Conservation (phyloP, 2,329 filamentous ascomycete genomes). For the Clonostachys rosea region DNA sequence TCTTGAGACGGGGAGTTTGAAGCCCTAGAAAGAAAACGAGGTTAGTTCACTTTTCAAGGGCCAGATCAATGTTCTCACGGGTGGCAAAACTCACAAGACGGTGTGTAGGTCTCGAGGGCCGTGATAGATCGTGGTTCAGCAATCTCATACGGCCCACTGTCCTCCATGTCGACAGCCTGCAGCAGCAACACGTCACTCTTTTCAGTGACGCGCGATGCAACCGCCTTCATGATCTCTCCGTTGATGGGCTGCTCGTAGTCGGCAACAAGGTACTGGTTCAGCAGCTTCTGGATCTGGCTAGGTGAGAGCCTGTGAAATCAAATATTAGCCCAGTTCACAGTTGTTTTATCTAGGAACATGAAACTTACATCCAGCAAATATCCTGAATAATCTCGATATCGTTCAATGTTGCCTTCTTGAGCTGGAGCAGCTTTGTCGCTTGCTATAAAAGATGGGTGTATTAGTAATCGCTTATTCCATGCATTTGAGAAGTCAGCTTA, state of each 20-base stretch:
- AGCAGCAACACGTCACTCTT: constrained; percentile 95
- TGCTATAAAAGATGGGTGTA: constrained; percentile 50
- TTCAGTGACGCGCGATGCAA: constrained; percentile 92
- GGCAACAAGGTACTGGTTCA: constrained; percentile 97
- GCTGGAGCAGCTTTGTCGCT: constrained; percentile 94
- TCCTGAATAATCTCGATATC: constrained; percentile 99
- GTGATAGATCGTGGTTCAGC: constrained; percentile 95
- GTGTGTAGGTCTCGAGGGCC: constrained; percentile 95
- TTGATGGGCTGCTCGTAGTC: constrained; percentile 99
- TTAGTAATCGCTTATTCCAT: not conserved
- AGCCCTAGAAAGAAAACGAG: constrained; percentile 57
- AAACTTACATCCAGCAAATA: constrained; percentile 97
- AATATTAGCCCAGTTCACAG: not conserved
- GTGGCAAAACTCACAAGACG: constrained; percentile 68
- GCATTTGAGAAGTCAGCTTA: constrained; percentile 27
- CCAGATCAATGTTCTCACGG: not conserved
- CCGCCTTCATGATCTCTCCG: constrained; percentile 99
- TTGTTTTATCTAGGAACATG: not conserved
- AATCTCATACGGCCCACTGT: constrained; percentile 97
- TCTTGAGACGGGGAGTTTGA: constrained; percentile 91
- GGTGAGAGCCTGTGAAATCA: constrained; percentile 70
- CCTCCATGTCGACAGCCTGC: constrained; percentile 96
- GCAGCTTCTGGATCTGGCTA: constrained; percentile 97
- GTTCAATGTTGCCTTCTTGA: constrained; percentile 98
- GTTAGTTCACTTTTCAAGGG: constrained; percentile 16